Conservation (phyloP, 805 yeast genomes). For the Sugiyamaella qingdaonensis region DNA sequence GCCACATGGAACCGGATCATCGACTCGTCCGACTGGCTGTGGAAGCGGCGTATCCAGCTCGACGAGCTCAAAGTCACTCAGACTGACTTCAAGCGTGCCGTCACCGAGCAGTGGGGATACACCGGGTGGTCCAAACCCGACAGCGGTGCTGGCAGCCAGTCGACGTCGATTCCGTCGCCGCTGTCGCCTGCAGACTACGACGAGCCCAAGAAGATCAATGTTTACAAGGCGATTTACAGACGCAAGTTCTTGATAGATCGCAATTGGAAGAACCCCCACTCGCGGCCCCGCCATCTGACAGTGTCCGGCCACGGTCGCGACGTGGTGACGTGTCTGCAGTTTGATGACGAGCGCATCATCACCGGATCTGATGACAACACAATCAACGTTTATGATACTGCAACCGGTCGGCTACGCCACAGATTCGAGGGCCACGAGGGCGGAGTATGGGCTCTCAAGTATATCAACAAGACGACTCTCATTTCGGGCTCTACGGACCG, state of each 20-base stretch:
- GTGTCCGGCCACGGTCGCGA: conserved; percentile 67
- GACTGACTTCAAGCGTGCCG: conserved; percentile 40
- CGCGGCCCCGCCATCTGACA: conserved; percentile 62
- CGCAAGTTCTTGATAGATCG: conserved; percentile 52
- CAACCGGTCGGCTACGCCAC: conserved; percentile 58
- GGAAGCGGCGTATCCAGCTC: conserved; percentile 61
- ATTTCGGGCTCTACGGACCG: conserved; percentile 95
- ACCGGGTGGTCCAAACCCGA: conserved; percentile 26
- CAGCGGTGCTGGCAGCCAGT: not conserved
- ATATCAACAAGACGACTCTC: conserved; percentile 62
- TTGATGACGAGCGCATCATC: conserved; percentile 83
- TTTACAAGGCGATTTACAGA: conserved; percentile 55
- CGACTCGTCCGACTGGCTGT: conserved; percentile 54
- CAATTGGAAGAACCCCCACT: conserved; percentile 78
- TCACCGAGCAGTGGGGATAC: conserved; percentile 32
- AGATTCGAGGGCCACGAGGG: conserved; percentile 87
- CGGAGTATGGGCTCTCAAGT: conserved; percentile 98
- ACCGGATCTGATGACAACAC: conserved; percentile 88
- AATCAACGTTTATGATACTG: conserved; percentile 76
- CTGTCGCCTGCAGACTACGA: conserved; percentile 23
- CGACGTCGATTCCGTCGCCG: conserved; percentile 5
- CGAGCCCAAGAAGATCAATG: conserved; percentile 25
- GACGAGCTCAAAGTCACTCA: conserved; percentile 46
- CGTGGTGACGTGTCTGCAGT: conserved; percentile 93
- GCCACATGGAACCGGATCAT: conserved; percentile 65